These are phyloP conservation scores for Candida xyloterini DNA, from an alignment of 805 yeast species.

Conservation along the genomic window DNA sequence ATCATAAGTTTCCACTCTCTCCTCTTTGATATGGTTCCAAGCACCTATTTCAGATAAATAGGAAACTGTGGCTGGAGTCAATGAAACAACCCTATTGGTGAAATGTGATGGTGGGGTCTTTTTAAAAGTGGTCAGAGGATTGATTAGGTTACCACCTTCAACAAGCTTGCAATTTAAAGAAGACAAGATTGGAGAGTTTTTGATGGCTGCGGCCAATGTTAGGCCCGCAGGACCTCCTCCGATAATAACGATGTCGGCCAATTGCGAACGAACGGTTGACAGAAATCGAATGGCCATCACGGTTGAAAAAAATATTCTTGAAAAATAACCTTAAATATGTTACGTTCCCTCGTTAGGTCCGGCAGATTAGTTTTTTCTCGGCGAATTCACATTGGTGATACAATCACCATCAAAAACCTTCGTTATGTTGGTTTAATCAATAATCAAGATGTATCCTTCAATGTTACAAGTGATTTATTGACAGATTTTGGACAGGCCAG, in stretches of 20 bases:
- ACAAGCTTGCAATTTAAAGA: conserved; percentile 63
- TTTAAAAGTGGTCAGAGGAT: conserved; percentile 46
- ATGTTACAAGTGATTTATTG: conserved; percentile 47
- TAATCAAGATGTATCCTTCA: conserved; percentile 10
- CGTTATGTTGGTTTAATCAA: conserved; percentile 15
- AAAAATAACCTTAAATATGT: conserved; percentile 1
- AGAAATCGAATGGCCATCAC: conserved; percentile 26
- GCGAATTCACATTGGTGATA: conserved; percentile 27
- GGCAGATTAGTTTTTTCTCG: neutral
- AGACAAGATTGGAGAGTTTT: conserved; percentile 59
- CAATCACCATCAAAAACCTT: conserved; percentile 53
- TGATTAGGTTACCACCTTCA: conserved; percentile 62
- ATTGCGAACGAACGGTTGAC: conserved; percentile 24
- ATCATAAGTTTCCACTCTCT: conserved; percentile 78
- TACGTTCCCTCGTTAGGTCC: neutral
- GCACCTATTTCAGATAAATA: conserved; percentile 70
- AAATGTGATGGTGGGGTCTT: conserved; percentile 44
- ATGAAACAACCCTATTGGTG: conserved; percentile 79
- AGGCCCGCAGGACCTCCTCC: conserved; percentile 99
- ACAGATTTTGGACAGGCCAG: conserved; percentile 77
- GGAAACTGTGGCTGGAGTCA: conserved; percentile 76
- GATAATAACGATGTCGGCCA: conserved; percentile 74
- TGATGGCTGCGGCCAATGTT: conserved; percentile 77
- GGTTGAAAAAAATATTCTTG: neutral
- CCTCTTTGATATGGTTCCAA: conserved; percentile 65